A percentile compares a stretch with the other conserved stretches of the same genome.
Evolutionary conservation across 495 filamentous ascomycete genomes (phyloP).

Genomic region (Aspergillus homomorphus): DNA sequence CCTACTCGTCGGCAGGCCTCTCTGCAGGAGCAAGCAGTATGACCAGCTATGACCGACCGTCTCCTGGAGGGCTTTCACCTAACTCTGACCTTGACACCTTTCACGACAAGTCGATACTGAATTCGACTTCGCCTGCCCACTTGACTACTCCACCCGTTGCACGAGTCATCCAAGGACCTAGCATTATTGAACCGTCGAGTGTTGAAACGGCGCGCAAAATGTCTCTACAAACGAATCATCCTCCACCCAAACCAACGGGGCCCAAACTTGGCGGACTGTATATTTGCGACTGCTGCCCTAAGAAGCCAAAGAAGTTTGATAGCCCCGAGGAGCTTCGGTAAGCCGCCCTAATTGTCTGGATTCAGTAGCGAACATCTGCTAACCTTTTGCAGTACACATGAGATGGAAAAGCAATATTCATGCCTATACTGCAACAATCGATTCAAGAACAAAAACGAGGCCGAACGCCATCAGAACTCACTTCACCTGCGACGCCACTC

Average conservation of each 20-base stretch:
- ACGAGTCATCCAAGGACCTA: slow-evolving; percentile 17
- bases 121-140: slow-evolving; percentile 56
- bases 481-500: slow-evolving; percentile 93
- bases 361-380: background rate
- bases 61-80: slow-evolving; percentile 71
- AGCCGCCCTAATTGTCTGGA: slow-evolving; percentile 26
- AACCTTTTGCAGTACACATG: slow-evolving; percentile 57
- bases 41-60: slow-evolving; percentile 71
- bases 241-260: slow-evolving; percentile 26
- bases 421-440: slow-evolving; percentile 90
- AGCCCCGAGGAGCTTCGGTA: slow-evolving; percentile 81
- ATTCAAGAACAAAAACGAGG: slow-evolving; percentile 99
- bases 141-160: slow-evolving; percentile 29
- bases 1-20: slow-evolving; percentile 65
- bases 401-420: slow-evolving; percentile 93
- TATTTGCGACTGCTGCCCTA: slow-evolving; percentile 96
- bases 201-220: slow-evolving; percentile 40
- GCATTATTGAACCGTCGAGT: slow-evolving; percentile 30
- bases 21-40: slow-evolving; percentile 68
- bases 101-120: slow-evolving; percentile 47
- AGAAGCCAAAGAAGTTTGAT: slow-evolving; percentile 98
- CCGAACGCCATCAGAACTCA: slow-evolving; percentile 95
- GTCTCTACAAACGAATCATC: slow-evolving; percentile 35
- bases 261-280: slow-evolving; percentile 50
- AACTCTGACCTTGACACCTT: slow-evolving; percentile 49